phyloP scores from a whole-genome alignment of 306 rosid genomes.

The Sechiopsis laciniata region DNA sequence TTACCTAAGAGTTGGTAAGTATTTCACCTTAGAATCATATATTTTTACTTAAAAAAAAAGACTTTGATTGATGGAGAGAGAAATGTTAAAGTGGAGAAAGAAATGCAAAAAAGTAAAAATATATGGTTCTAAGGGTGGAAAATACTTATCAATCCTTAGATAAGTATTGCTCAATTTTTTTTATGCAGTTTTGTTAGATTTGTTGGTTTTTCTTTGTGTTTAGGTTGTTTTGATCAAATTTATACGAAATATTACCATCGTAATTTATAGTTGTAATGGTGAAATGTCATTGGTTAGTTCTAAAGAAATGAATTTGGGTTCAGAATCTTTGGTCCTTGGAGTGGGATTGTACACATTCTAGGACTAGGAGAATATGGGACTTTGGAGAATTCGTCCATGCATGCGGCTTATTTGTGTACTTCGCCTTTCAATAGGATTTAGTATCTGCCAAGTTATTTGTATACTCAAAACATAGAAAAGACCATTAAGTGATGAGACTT shows the following conservation, averaged over 20 bases:
- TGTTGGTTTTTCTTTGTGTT: not conserved
- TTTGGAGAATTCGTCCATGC: constrained; percentile 9
- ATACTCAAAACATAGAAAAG: too few species aligned
- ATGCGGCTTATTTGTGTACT: not conserved
- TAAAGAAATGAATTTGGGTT: not conserved
- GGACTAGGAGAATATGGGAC: not conserved
- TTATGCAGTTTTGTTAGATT: not conserved
- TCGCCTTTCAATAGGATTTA: not conserved
- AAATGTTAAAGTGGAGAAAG: too few species aligned
- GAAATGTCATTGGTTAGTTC: not conserved
- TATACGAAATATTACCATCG: not conserved
- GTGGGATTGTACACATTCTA: not conserved
- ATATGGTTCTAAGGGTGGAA: too few species aligned
- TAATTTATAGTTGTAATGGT: not conserved
- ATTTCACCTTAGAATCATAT: too few species aligned
- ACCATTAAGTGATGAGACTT: too few species aligned
- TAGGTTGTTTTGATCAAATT: not conserved
- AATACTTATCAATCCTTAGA: too few species aligned
- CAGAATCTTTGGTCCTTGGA: not conserved
- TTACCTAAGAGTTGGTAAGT: too few species aligned
- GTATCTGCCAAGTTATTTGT: too few species aligned
- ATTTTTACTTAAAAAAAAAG: too few species aligned
- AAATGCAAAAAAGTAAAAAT: too few species aligned
- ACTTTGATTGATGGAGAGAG: too few species aligned
- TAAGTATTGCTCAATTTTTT: too few species aligned